These are phyloP conservation scores for Celoporthe dispersa DNA, from an alignment of 2,329 filamentous ascomycete species.

Conservation along the genomic window DNA sequence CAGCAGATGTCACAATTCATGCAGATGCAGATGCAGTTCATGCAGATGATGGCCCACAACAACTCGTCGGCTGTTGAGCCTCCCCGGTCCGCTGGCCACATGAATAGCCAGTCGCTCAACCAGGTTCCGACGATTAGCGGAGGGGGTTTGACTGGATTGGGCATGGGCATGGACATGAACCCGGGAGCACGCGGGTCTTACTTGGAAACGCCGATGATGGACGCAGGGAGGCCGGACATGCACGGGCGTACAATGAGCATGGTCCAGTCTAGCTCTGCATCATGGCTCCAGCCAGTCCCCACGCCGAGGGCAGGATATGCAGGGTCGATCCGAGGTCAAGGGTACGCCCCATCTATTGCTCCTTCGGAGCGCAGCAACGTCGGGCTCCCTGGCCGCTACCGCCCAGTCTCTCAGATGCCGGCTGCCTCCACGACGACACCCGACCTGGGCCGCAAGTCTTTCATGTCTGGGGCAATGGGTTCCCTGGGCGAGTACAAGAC, in stretches of 20 bases:
- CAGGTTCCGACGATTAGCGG: conserved; percentile 49
- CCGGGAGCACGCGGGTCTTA: conserved; percentile 48
- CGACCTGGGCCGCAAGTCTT: conserved; percentile 42
- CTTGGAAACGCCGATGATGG: conserved; percentile 47
- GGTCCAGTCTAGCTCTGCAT: conserved; percentile 70
- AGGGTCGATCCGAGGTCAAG: conserved; percentile 57
- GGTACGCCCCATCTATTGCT: conserved; percentile 88
- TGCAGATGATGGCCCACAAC: conserved; percentile 74
- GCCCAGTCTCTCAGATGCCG: conserved; percentile 76
- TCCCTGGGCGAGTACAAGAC: conserved; percentile 37
- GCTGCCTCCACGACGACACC: conserved; percentile 36
- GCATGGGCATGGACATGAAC: conserved; percentile 32
- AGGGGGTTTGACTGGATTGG: conserved; percentile 30
- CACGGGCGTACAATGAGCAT: conserved; percentile 79
- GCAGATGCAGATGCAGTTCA: conserved; percentile 94
- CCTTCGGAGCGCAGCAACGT: conserved; percentile 95
- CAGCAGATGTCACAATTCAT: conserved; percentile 87
- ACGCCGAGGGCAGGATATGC: conserved; percentile 45
- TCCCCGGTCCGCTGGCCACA: conserved; percentile 37
- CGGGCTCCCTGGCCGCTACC: conserved; percentile 86
- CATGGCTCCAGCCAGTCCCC: conserved; percentile 56
- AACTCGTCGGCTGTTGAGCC: conserved; percentile 37
- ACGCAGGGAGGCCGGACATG: conserved; percentile 49
- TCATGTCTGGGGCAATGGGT: conserved; percentile 48
- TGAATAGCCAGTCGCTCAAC: conserved; percentile 46